These are phyloP conservation scores for Aspergillus sparsus DNA, from an alignment of 495 filamentous ascomycete species.

Conservation along the genomic window DNA sequence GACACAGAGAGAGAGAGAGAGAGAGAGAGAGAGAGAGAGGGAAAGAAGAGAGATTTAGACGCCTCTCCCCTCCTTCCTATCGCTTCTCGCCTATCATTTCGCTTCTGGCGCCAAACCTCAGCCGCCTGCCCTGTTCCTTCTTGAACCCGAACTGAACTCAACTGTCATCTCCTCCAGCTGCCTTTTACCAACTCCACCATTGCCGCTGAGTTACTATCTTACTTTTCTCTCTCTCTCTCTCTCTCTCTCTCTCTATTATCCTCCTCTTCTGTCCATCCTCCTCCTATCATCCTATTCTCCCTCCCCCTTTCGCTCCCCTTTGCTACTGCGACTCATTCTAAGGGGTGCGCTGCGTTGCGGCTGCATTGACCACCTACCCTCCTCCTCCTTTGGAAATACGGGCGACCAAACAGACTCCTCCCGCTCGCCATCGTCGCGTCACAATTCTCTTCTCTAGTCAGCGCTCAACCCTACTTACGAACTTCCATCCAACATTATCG, in stretches of 20 bases:
- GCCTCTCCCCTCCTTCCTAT: constrained; percentile 3
- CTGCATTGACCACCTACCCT: constrained; percentile 22
- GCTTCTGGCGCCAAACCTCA: constrained; percentile 43
- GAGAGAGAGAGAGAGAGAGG: neutral
- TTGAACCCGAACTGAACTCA: constrained; percentile 21
- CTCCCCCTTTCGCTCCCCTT: constrained; percentile 1
- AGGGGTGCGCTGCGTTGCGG: constrained; percentile 30
- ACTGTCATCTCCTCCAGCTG: constrained; percentile 28
- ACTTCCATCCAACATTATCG: neutral
- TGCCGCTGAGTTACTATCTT: constrained; percentile 9
- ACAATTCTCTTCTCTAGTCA: neutral
- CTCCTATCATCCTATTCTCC: constrained; percentile 2
- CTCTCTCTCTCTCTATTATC: neutral
- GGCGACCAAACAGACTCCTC: too few relatives aligned
- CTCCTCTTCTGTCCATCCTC: constrained; percentile 4
- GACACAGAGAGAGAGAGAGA: neutral
- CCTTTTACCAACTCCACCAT: constrained; percentile 23
- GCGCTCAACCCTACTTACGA: neutral
- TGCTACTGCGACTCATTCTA: constrained; percentile 23
- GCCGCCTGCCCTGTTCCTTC: constrained; percentile 29
- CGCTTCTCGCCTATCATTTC: constrained; percentile 40
- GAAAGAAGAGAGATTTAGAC: neutral
- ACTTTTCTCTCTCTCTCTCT: constrained; percentile 2
- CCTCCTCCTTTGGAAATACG: too few relatives aligned
- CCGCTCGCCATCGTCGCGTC: neutral